Base-by-base conservation (phyloP, 768 basidiomycete species). In the Imleria badia region DNA sequence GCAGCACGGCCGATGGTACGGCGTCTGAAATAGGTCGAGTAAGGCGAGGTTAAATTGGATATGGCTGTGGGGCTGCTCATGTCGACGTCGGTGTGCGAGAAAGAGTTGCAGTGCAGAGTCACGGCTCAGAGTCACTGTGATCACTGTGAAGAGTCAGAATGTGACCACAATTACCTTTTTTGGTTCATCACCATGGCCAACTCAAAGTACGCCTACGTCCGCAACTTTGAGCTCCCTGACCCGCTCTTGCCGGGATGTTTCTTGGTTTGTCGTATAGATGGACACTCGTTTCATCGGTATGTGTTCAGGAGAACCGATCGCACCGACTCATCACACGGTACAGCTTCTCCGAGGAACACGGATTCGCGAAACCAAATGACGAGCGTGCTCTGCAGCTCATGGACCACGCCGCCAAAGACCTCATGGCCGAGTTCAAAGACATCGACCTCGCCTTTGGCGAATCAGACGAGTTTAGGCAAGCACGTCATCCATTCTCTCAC, bases 401-500 rank as follows among this genome's bases (percentile, higher is more conserved):
- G 95, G 94, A 99, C 66, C 81, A 83, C 52, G 93, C 94, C 2
- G 97, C 97, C 0, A 78, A 75, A 60, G 77, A 81, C 44, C 77
- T 94, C 40, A 91, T 99, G 91, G 75, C 84, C 30, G 85, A 88
- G 64, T 87, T 88, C 65, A 80, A 83, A 34, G 95, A 97, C 66
- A 82, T 97, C 53, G 76, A 91, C 13, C 78, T 97, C 19, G 97
- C 81, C 0, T 98, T 95, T 67, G 97, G 97, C 2, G 91, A 99
- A 75, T 97, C 94, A 19, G 97, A 99, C 69, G 97, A 99, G 72
- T 98, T 85, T 72, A 97, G 94, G 95, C 89, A 54, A 47, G 63
- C 22, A 30, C 38, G n/a, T 5, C 26, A 3, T 31, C 5, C 12
- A 7, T 36, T 29, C 19, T 5, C 36, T 14, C 3, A 13, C 31